These are phyloP conservation scores for Tagetes patula DNA, from an alignment of 129 eudicot species.

Conservation along the genomic window DNA sequence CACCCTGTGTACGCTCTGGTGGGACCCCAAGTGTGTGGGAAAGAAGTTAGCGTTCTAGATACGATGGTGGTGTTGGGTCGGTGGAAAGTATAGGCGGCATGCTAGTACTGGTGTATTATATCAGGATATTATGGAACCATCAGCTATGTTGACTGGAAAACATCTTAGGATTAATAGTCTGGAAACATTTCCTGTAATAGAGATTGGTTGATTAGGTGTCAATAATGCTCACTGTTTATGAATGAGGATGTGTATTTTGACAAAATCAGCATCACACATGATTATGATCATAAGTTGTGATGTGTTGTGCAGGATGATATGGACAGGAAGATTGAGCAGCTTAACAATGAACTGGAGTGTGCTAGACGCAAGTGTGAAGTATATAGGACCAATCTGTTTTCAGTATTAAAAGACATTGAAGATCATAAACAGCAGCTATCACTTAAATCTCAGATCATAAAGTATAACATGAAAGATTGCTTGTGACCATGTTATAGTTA, in stretches of 20 bases:
- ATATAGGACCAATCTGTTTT: constrained; percentile 54
- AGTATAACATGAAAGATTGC: constrained; percentile 54
- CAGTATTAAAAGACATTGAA: constrained; percentile 61
- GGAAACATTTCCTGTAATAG: too few relatives aligned
- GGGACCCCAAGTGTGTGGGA: too few relatives aligned
- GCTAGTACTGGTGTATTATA: too few relatives aligned
- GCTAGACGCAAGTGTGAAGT: constrained; percentile 56
- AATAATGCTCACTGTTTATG: neutral
- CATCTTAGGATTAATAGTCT: too few relatives aligned
- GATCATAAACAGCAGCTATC: constrained; percentile 65
- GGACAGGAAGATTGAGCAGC: constrained; percentile 51
- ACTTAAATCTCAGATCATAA: constrained; percentile 56
- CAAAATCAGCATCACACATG: constrained; percentile 11
- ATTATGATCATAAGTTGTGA: constrained; percentile 23
- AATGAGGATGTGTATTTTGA: constrained; percentile 1
- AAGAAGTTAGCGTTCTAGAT: too few relatives aligned
- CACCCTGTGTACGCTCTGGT: too few relatives aligned
- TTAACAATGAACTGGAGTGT: constrained; percentile 48
- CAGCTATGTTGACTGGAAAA: neutral
- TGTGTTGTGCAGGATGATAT: constrained; percentile 59
- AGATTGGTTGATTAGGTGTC: neutral
- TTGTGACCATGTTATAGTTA: constrained; percentile 19
- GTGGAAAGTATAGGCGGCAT: neutral
- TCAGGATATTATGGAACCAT: neutral
- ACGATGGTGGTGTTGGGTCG: neutral